Evolutionary conservation across 2,329 filamentous ascomycete genomes (phyloP), one percentile per base, ranked within the genome.

Genomic region (Hypoxylon sp.): DNA sequence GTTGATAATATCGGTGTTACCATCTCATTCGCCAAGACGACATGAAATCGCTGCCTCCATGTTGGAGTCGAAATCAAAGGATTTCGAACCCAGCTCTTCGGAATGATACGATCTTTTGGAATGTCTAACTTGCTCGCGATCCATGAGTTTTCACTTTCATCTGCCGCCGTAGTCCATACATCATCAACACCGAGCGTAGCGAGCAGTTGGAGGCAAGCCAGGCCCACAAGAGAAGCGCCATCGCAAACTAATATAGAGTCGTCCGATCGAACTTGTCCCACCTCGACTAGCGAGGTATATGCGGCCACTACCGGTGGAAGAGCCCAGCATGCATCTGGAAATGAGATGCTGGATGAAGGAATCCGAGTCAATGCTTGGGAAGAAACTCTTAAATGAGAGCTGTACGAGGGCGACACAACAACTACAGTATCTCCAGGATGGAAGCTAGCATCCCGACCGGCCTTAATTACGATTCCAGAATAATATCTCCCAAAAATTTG

Each of bases 141-240:
- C 51, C 47, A 46, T 3, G 6, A 9, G 10, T 39, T 57, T 13
- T 67, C 67, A 5, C 54, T 19, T 22, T 51, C 57, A n/a, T 42
- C 33, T 0, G 44, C 31, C 1, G 31, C 59, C 19, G 60, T 67
- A n/a, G 50, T 42, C 63, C 67, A 70, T 2, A 70, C 5, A 22
- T 67, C 35, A n/a, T 1, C 3, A 9, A 62, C 22, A 10, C 46
- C 57, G 24, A n/a, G 48, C 4, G 51, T 2, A 2, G n/a, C 9
- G 9, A 67, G 51, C 3, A 70, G 5, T 26, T 58, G 31, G 11
- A 67, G 19, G 5, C 24, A 33, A 31, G 59, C 54, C 17, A 26
- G 50, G 1, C 44, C 57, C 9, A 59, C 6, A 3, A 14, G 22
- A 17, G 6, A 52, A 14, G 48, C 17, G 10, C 52, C 48, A 3